Conservation (phyloP, 116 monocot species). For the Dioscorea cayenensis region DNA sequence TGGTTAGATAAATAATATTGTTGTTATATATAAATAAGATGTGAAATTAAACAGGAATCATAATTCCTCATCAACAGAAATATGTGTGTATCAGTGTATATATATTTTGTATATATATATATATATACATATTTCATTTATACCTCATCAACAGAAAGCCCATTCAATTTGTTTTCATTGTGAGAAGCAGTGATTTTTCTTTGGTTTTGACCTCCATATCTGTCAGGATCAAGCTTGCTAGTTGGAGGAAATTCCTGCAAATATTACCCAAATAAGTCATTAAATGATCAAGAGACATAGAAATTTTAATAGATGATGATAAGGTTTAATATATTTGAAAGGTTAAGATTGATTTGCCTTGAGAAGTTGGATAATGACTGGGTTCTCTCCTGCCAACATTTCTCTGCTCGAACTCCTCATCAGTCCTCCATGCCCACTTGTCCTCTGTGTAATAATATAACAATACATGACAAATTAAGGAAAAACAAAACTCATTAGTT, state of each 20-base stretch:
- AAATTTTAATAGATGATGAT: too few species aligned
- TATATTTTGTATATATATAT: too few species aligned
- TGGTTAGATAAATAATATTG: too few species aligned
- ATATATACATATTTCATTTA: too few species aligned
- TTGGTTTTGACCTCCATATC: conserved; percentile 57
- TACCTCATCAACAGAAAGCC: conserved; percentile 49
- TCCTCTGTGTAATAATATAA: too few species aligned
- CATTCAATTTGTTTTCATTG: conserved; percentile 44
- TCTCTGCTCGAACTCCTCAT: conserved; percentile 73
- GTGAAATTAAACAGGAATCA: neutral
- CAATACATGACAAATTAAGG: too few species aligned
- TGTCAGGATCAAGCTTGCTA: conserved; percentile 54
- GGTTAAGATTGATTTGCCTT: conserved; percentile 18
- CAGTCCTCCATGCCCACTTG: conserved; percentile 60
- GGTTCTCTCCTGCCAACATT: conserved; percentile 80
- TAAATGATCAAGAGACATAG: too few species aligned
- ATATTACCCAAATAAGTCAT: neutral
- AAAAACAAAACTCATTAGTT: too few species aligned
- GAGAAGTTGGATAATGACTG: conserved; percentile 35
- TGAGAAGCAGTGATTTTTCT: conserved; percentile 63
- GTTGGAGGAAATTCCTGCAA: conserved; percentile 61
- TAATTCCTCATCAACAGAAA: too few species aligned
- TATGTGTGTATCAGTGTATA: too few species aligned
- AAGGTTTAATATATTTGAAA: neutral
- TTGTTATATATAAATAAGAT: neutral